Evolutionary conservation across 306 rosid species (phyloP), one percentile per base, ranked within the genome.

Genomic region (Pterocarpus macrocarpus): DNA sequence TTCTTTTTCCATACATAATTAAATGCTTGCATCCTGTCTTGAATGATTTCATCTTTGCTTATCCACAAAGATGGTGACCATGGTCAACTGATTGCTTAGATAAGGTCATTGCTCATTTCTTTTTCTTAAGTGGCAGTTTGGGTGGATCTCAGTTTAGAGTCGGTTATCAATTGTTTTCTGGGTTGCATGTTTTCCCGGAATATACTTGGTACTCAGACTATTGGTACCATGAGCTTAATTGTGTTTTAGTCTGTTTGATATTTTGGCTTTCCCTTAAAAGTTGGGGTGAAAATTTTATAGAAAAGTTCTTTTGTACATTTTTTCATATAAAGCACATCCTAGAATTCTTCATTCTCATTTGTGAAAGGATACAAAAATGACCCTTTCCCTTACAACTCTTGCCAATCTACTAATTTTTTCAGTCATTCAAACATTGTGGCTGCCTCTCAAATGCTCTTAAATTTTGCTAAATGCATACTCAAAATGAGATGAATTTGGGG

Each of bases 101-200:
- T 74, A 53, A 56, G 77, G 57, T 72, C 65, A 61, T 28, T 80
- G 41, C 64, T 41, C 35, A 4, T 39, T 84, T 56, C 47, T 43
- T 12, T 73, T 32, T 75, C 49, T 36, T 69, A 66, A 74, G 14
- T n/a, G 5, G 3, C 32, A 8, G 3, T 81, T 34, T 52, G 39
- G 57, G 65, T 49, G 59, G 56, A 81, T 55, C 76, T 75, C 59
- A 59, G 33, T 30, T 79, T 43, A 44, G 64, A 52, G 76, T 39
- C 67, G 69, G 71, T 57, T 81, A 10, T 47, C 28, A 22, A 49
- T 62, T 61, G 66, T 53, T 34, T 3, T 57, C 67, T 7, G 68
- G 73, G 86, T 75, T 69, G 69, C 62, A 45, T 71, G 75, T 78
- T 50, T 70, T 76, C 76, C 78, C 12, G 66, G n/a, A 59, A 66